These are phyloP conservation scores for Stenogyne calaminthoides DNA, from an alignment of 305 asterid genomes.

Conservation along the genomic window DNA sequence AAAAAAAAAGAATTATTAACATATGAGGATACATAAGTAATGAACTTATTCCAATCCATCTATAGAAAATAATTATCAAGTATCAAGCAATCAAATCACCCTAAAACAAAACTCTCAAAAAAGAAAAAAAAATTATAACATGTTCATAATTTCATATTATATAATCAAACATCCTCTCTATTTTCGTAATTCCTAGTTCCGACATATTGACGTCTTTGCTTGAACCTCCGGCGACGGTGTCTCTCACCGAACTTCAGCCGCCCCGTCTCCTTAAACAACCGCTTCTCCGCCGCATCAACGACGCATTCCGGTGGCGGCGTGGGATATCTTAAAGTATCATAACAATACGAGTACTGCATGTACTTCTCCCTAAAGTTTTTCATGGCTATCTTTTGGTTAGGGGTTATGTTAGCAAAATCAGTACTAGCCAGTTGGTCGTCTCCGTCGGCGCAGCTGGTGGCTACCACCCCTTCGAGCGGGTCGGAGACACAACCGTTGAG, in stretches of 20 bases:
- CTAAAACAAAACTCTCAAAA: background rate
- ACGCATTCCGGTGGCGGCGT: constrained; percentile 72
- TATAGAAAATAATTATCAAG: background rate
- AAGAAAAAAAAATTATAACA: background rate
- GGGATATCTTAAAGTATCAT: constrained; percentile 62
- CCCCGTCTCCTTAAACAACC: constrained; percentile 62
- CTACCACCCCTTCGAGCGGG: constrained; percentile 61
- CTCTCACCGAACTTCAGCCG: constrained; percentile 47
- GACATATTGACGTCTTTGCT: constrained; percentile 46
- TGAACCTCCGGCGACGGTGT: constrained; percentile 44
- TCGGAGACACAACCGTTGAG: constrained; percentile 74
- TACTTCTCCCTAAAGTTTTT: constrained; percentile 53
- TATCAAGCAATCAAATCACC: background rate
- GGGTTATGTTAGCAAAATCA: constrained; percentile 41
- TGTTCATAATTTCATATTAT: background rate
- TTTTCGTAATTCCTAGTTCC: constrained; percentile 38
- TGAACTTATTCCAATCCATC: background rate
- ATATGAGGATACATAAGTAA: background rate
- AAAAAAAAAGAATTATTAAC: too few species aligned
- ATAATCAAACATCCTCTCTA: constrained; percentile 45
- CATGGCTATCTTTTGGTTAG: constrained; percentile 64
- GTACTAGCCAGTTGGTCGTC: constrained; percentile 40
- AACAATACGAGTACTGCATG: constrained; percentile 80
- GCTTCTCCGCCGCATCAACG: constrained; percentile 51
- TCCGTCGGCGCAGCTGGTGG: constrained; percentile 32